phyloP scores from a whole-genome alignment of 2,329 filamentous ascomycete species.

The Venturia nashicola region DNA sequence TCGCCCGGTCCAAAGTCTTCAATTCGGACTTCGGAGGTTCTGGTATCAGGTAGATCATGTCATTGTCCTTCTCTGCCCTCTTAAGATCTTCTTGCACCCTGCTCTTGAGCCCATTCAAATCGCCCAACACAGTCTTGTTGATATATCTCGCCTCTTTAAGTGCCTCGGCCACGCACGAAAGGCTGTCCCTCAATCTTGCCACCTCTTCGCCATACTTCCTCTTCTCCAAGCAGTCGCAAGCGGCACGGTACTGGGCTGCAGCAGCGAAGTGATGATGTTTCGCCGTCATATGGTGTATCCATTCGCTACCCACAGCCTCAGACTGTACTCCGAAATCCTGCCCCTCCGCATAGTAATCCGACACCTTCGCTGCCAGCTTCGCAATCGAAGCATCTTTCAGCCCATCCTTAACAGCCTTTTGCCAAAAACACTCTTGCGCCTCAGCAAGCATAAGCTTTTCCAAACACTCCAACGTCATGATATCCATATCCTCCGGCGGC shows the following conservation, averaged over 20 bases:
- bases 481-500: slow-evolving; percentile 93
- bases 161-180: slow-evolving; percentile 73
- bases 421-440: slow-evolving; percentile 96
- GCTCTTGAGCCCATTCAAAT: slow-evolving; percentile 71
- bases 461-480: slow-evolving; percentile 70
- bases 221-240: slow-evolving; percentile 86
- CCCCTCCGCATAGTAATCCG: slow-evolving; percentile 76
- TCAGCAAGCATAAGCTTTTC: slow-evolving; percentile 79
- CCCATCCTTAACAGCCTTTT: slow-evolving; percentile 87
- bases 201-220: slow-evolving; percentile 92
- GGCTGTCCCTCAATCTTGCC: slow-evolving; percentile 68
- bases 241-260: slow-evolving; percentile 84
- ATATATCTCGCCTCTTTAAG: slow-evolving; percentile 75
- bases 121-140: slow-evolving; percentile 67
- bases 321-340: slow-evolving; percentile 81
- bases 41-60: slow-evolving; percentile 78
- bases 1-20: slow-evolving; percentile 71
- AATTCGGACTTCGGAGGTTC: slow-evolving; percentile 85
- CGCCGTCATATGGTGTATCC: slow-evolving; percentile 96
- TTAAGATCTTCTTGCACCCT: slow-evolving; percentile 80
- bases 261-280: slow-evolving; percentile 97
- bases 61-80: slow-evolving; percentile 89
- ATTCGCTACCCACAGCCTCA: slow-evolving; percentile 78
- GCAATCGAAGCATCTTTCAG: slow-evolving; percentile 89
- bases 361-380: slow-evolving; percentile 80